phyloP scores from a whole-genome alignment of 345 rosid genomes.

The Populus alba region DNA sequence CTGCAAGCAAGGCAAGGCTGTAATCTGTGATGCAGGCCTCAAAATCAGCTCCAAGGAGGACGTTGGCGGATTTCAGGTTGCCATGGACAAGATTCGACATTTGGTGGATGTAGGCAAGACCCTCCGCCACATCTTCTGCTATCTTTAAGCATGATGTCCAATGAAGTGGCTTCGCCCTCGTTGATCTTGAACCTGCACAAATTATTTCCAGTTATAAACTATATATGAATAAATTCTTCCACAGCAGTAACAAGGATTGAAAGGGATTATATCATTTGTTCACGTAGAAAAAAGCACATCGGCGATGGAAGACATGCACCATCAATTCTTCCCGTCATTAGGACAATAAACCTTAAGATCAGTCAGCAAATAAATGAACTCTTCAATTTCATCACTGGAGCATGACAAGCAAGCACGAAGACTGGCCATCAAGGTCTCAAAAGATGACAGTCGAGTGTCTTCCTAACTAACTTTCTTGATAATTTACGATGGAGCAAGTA shows the following conservation, averaged over 20 bases:
- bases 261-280: not conserved
- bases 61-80: slow-evolving; percentile 79
- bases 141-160: slow-evolving; percentile 98
- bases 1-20: slow-evolving; percentile 66
- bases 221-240: not conserved
- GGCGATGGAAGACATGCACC: not conserved
- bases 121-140: slow-evolving; percentile 94
- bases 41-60: slow-evolving; percentile 84
- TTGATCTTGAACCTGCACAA: slow-evolving; percentile 72
- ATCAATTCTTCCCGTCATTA: not conserved
- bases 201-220: slow-evolving; percentile 6
- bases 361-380: not conserved
- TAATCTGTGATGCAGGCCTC: slow-evolving; percentile 92
- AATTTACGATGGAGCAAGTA: not conserved
- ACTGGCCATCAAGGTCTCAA: not conserved
- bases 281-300: no score
- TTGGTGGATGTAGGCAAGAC: slow-evolving; percentile 88
- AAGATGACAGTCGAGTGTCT: not conserved
- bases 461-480: not conserved
- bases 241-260: not conserved
- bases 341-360: not conserved
- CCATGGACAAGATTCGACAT: slow-evolving; percentile 75
- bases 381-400: not conserved
- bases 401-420: not conserved
- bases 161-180: slow-evolving; percentile 83